Evolutionary conservation across 2,329 filamentous ascomycete genomes (phyloP), one percentile per base, ranked within the genome.

Genomic region (Gremmenia infestans): DNA sequence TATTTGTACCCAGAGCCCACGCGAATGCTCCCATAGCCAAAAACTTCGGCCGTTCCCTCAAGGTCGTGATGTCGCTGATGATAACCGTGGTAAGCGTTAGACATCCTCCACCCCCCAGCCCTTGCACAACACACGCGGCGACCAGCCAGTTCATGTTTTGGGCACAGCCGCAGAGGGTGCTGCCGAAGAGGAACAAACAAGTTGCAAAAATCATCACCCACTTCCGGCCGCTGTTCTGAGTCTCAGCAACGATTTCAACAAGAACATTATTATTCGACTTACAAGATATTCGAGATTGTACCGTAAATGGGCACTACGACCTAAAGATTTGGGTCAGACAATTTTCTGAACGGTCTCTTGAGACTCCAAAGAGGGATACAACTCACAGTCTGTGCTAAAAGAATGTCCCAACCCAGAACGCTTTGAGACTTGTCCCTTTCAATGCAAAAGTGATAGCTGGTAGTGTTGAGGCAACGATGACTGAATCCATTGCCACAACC

Each of bases 21-120:
- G 52, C 60, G 32, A 58, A 53, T 5, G 50, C 53, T 19, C 52
- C 42, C 15, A 73, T 67, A 3, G 68, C 70, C 46, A 74, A 68
- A 56, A 73, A 79, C 15, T 73, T 68, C 11, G 73, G 73, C 48
- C 79, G 66, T 57, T 79, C 72, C 9, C 73, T 66, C 25, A 82
- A 65, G 0, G 77, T 73, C 0, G 80, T 73, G 9, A 81, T 67
- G 55, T 81, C 79, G 19, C 73, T 76, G 5, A 80, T 68, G 23
- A 82, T 72, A 50, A 80, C 74, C 32, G 75, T 74, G 2, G 72
- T 70, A 5, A 81, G 67, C 28, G 76, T 62, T 50, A 72, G 72
- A 59, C 76, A 72, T 0, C 77, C 78, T 2, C 74, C 77, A 1
- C 69, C 72, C 0, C 77, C 78, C 2, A 78, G 62, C 0, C 83